Conservation (phyloP, 1,139 yeast genomes). For the Scheffersomyces titani region DNA sequence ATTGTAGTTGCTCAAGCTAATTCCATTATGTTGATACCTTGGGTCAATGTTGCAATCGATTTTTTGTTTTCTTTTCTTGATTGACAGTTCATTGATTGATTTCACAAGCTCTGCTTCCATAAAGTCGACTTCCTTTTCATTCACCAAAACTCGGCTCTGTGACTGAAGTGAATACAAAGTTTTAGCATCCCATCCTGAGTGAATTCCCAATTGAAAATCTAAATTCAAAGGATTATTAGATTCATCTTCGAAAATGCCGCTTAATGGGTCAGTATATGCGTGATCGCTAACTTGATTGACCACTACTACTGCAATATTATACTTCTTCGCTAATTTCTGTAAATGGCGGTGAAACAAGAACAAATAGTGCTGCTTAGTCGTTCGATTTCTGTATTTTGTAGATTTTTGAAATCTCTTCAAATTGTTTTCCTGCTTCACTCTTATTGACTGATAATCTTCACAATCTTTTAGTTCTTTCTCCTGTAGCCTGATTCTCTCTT, state of each 20-base stretch:
- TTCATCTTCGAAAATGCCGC: conserved; percentile 18
- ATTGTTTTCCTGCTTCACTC: conserved; percentile 28
- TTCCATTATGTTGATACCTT: conserved; percentile 3
- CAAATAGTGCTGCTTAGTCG: conserved; percentile 44
- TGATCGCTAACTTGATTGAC: conserved; percentile 80
- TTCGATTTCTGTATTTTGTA: conserved; percentile 28
- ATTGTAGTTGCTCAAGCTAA: conserved; percentile 1
- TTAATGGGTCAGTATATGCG: conserved; percentile 2
- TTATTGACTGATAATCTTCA: conserved; percentile 19
- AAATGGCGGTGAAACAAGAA: conserved; percentile 50
- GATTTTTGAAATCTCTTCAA: conserved; percentile 30
- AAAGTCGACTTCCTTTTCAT: conserved; percentile 2
- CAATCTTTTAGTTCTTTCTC: conserved; percentile 18
- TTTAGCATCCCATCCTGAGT: conserved; percentile 70
- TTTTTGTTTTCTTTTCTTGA: conserved; percentile 8
- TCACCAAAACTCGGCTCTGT: background rate
- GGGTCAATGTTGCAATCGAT: conserved; percentile 10
- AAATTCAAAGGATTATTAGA: conserved; percentile 38
- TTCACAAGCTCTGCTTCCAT: conserved; percentile 2
- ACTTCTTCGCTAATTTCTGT: conserved; percentile 47
- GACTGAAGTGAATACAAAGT: conserved; percentile 24
- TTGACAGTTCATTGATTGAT: background rate
- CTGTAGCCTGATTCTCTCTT: conserved; percentile 22
- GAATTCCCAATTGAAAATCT: conserved; percentile 73
- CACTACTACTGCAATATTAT: conserved; percentile 63